Evolutionary conservation across 106 monocot species (phyloP).

Genomic region (Cymbidium sinense): DNA sequence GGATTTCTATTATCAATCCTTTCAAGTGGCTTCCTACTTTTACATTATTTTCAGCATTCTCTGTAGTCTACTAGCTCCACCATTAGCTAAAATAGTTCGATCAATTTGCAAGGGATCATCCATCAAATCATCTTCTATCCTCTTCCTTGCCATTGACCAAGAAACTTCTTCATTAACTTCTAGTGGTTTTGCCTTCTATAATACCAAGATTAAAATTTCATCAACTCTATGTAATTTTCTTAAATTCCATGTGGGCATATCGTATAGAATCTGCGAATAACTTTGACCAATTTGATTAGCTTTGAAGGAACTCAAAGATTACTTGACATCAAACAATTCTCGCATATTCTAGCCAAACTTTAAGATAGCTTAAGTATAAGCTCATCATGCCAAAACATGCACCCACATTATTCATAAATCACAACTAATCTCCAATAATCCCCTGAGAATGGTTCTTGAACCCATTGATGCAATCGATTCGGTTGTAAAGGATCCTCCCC

Average conservation of each 20-base stretch:
- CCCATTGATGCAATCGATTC: slow-evolving; percentile 96
- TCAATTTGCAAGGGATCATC: slow-evolving; percentile 30
- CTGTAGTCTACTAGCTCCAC: slow-evolving; percentile 25
- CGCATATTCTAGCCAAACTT: slow-evolving; percentile 97
- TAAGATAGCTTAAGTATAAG: slow-evolving; percentile 82
- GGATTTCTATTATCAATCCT: slow-evolving; percentile 45
- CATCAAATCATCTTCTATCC: slow-evolving; percentile 30
- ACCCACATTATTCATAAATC: slow-evolving; percentile 90
- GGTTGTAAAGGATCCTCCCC: slow-evolving; percentile 88
- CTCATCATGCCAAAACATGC: slow-evolving; percentile 80
- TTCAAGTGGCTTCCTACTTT: slow-evolving; percentile 27
- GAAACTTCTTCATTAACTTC: slow-evolving; percentile 54
- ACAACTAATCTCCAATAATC: slow-evolving; percentile 73
- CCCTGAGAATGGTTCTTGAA: slow-evolving; percentile 91
- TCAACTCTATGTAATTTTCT: slow-evolving; percentile 70
- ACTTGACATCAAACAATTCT: slow-evolving; percentile 82
- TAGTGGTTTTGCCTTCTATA: slow-evolving; percentile 62
- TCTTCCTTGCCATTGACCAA: slow-evolving; percentile 45
- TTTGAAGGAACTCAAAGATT: slow-evolving; percentile 70
- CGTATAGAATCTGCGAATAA: slow-evolving; percentile 47
- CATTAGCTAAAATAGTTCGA: slow-evolving; percentile 50
- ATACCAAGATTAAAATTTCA: slow-evolving; percentile 82
- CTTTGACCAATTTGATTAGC: slow-evolving; percentile 76
- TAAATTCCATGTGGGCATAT: slow-evolving; percentile 76
- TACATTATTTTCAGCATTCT: slow-evolving; percentile 10